Evolutionary conservation across 768 basidiomycete species (phyloP), one percentile per base, ranked within the genome.

Genomic region (Daedalea quercina): DNA sequence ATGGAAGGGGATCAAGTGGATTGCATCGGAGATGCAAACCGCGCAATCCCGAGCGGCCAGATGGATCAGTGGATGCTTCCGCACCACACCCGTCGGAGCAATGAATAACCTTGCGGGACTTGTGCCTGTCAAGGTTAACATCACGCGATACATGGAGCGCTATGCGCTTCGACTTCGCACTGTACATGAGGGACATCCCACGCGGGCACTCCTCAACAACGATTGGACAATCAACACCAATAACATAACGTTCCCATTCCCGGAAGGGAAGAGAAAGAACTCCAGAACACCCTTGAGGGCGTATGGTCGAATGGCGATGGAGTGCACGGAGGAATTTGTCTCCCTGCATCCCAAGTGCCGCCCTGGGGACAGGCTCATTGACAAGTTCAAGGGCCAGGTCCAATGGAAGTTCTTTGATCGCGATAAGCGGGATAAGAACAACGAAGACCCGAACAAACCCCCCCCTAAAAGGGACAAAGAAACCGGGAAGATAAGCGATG

Each of bases 1-100:
- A 1, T 52, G 54, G 44, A 50, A 48, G 20, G 47, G 54, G 9
- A 23, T 44, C 6, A 52, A 56, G 48, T 54, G 44, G 44, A 41
- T 41, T n/a, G 3, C 46, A 4, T 28, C 42, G 1, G 47, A 31
- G 23, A 40, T 63, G 20, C 53, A 57, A 24, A 48, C 35, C 15
- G 58, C 56, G 1, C 61, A 62, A 42, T 43, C 26, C 20, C 31
- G 49, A 6, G 60, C 58, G 1, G 50, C 53, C 7, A 22, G 57
- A 17, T 60, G 61, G 61, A 62, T 62, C 34, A 56, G 56, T 0
- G 57, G 61, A 8, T 50, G 47, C 7, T 62, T 62, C 37, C 33
- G 51, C 11, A 60, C 58, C n/a, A 57, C 58, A 6, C 61, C 61
- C 8, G 42, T 55, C 4, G 52, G 56, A 0, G 58, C 56, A 8